Evolutionary conservation across 2,329 filamentous ascomycete genomes (phyloP), one percentile per base, ranked within the genome.

Genomic region (Ophiognomonia clavigignenti-juglandacearum): DNA sequence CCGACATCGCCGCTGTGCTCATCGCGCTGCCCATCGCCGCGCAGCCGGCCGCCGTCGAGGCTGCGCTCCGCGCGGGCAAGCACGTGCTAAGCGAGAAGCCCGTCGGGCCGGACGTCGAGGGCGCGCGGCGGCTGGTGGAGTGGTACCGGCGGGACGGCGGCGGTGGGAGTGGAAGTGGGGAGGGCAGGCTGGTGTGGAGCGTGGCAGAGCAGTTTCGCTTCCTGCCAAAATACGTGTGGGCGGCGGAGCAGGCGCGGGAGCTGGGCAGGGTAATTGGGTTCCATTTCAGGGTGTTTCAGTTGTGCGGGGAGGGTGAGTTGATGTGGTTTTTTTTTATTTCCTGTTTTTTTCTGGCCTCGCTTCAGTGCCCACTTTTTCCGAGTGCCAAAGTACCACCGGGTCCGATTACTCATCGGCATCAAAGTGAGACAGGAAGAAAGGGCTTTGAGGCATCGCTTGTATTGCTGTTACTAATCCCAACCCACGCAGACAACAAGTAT

Each of bases 141-240:
- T 78, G 75, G 75, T 53, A 53, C 26, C 41, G 47, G 13, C 41
- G 32, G 2, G 40, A 62, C 7, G 53, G 57, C 22, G 43, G 52
- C 14, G 32, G 50, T 3, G 43, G 34, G 20, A n/a, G n/a, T n/a
- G n/a, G n/a, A n/a, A n/a, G n/a, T n/a, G n/a, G n/a, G n/a, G n/a
- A n/a, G n/a, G n/a, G n/a, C n/a, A n/a, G n/a, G n/a, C 35, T 36
- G 13, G 26, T 16, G 23, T 77, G 79, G 61, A 68, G 70, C 16
- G 71, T 88, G 6, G 85, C 83, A 0, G 85, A 88, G 61, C 87
- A 89, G 64, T 84, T 80, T 61, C 75, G 85, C 40, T 87, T 81
- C 66, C 61, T 77, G 46, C 69, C 75, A 24, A 69, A 70, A 10
- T 81, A 80, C 58, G 48, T 63, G 11, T 76, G 75, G 55, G 84